Conservation (phyloP, 345 rosid species). For the Syzygium grande region DNA sequence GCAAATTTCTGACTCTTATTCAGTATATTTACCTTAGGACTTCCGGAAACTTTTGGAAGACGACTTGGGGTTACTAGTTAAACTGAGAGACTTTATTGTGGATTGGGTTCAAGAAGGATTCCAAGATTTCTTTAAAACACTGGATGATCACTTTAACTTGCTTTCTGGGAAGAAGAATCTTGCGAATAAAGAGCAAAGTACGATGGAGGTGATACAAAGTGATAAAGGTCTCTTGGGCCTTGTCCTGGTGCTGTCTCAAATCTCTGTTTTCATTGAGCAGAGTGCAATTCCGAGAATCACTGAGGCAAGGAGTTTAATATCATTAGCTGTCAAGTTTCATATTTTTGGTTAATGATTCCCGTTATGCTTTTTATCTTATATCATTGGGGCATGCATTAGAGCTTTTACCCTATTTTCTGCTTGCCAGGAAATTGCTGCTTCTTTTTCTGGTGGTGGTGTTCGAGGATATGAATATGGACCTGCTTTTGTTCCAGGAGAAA, state of each 20-base stretch:
- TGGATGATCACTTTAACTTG: slow-evolving; percentile 49
- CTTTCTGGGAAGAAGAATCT: slow-evolving; percentile 73
- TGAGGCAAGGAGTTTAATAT: slow-evolving; percentile 45
- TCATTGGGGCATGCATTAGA: background rate
- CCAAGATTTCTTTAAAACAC: slow-evolving; percentile 74
- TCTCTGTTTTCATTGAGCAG: slow-evolving; percentile 81
- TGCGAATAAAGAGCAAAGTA: slow-evolving; percentile 35
- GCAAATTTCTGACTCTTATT: background rate
- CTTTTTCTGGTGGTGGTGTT: slow-evolving; percentile 72
- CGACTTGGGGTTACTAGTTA: slow-evolving; percentile 43
- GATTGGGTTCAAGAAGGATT: slow-evolving; percentile 94
- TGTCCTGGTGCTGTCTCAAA: slow-evolving; percentile 83
- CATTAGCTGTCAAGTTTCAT: background rate
- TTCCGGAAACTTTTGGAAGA: slow-evolving; percentile 80
- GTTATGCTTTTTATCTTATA: background rate
- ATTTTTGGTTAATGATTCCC: background rate
- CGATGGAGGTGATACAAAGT: slow-evolving; percentile 33
- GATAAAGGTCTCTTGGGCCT: slow-evolving; percentile 64
- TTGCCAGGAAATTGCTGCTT: slow-evolving; percentile 76
- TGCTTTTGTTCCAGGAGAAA: slow-evolving; percentile 86
- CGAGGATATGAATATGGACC: slow-evolving; percentile 60
- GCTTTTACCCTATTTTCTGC: slow-evolving; percentile 7
- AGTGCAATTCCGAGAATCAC: slow-evolving; percentile 76
- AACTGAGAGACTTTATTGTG: slow-evolving; percentile 51
- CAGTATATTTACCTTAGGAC: slow-evolving; percentile 35